Percentiles rank a stretch among this genome's conserved stretches.
Conservation (phyloP, 305 asterid genomes). For the Andrographis paniculata region DNA sequence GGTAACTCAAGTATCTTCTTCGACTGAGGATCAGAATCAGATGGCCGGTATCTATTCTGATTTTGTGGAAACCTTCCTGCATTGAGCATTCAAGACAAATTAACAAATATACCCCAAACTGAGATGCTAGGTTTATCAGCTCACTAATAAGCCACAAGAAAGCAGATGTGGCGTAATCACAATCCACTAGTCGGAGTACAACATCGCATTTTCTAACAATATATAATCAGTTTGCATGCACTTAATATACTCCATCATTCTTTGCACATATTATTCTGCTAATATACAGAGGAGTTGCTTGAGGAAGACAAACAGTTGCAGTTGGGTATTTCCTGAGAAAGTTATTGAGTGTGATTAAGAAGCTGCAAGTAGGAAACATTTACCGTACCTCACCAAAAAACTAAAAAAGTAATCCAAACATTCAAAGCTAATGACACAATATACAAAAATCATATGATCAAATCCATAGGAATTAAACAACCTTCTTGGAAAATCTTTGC, state of each 20-base stretch:
- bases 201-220: background rate
- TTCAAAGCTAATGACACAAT: conserved; percentile 5
- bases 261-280: conserved; percentile 1
- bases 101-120: conserved; percentile 10
- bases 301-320: conserved; percentile 2
- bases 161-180: background rate
- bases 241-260: background rate
- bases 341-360: conserved; percentile 1
- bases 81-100: conserved; percentile 22
- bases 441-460: conserved; percentile 1
- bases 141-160: background rate
- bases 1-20: conserved; percentile 41
- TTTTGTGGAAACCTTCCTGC: conserved; percentile 39
- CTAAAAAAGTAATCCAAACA: background rate
- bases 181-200: conserved; percentile 8
- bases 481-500: conserved; percentile 62
- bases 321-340: conserved; percentile 9
- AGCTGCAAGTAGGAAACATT: conserved; percentile 6
- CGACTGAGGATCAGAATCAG: conserved; percentile 42
- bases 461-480: conserved; percentile 18
- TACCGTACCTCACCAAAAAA: background rate
- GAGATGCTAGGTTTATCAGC: background rate
- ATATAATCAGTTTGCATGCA: too few relatives aligned
- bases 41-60: conserved; percentile 21
- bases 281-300: background rate